These are phyloP conservation scores for Heterobasidion irregulare DNA, from an alignment of 1,284 basidiomycete species.

Conservation along the genomic window DNA sequence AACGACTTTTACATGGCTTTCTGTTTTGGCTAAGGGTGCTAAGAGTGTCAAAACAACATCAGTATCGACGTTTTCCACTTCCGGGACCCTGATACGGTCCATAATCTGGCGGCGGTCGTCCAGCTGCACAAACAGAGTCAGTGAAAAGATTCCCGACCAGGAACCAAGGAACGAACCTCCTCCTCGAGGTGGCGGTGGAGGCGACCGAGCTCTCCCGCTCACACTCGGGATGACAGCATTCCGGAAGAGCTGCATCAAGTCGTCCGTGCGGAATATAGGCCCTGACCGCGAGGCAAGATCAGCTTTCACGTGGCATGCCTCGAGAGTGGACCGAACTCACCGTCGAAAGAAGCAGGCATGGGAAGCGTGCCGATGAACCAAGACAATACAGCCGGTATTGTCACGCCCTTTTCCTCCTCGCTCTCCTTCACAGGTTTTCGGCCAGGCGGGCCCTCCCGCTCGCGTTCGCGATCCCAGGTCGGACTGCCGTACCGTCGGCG, in stretches of 20 bases:
- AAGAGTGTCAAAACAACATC: background rate
- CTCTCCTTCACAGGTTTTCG: conserved; percentile 36
- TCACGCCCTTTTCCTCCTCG: conserved; percentile 31
- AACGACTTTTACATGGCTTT: background rate
- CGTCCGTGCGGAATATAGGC: conserved; percentile 80
- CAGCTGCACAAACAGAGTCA: conserved; percentile 14
- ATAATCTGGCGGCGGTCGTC: conserved; percentile 36
- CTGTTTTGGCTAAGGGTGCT: background rate
- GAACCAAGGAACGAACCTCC: background rate
- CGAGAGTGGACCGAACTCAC: conserved; percentile 36
- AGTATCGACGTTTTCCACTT: conserved; percentile 18
- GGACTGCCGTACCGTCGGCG: conserved; percentile 39
- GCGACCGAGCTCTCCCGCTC: conserved; percentile 32
- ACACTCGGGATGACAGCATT: conserved; percentile 69
- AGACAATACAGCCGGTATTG: conserved; percentile 58
- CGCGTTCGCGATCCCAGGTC: conserved; percentile 42
- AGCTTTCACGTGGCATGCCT: conserved; percentile 2
- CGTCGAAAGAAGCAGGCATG: conserved; percentile 66
- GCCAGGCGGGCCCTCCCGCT: conserved; percentile 28
- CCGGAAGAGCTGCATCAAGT: conserved; percentile 73
- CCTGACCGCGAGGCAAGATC: conserved; percentile 33
- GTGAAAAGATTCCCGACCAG: background rate
- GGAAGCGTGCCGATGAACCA: conserved; percentile 83
- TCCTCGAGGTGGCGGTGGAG: conserved; percentile 27
- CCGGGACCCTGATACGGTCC: conserved; percentile 33